phyloP scores from a whole-genome alignment of 805 yeast species.

The Starmerella powellii region DNA sequence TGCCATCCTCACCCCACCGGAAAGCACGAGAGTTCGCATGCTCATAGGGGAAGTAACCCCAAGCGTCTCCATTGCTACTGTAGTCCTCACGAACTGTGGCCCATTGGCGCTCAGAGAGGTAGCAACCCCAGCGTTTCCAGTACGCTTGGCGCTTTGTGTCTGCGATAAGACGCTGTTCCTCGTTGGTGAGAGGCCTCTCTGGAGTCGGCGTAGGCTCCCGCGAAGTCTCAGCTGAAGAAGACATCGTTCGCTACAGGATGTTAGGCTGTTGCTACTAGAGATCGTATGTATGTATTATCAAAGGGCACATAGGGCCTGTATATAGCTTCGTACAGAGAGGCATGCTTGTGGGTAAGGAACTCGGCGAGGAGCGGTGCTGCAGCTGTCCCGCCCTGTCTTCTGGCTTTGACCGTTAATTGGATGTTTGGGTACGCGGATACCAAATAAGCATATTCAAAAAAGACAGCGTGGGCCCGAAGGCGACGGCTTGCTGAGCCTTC shows the following conservation, averaged over 20 bases:
- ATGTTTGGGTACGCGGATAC: too few relatives aligned
- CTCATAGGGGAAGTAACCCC: constrained; percentile 80
- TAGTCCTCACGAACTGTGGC: constrained; percentile 65
- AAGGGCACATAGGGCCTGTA: not conserved
- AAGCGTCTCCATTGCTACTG: constrained; percentile 75
- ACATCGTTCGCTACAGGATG: not conserved
- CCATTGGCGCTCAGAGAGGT: constrained; percentile 81
- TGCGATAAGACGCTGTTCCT: constrained; percentile 35
- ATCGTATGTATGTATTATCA: too few relatives aligned
- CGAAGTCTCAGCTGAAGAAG: constrained; percentile 1
- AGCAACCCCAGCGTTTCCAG: constrained; percentile 89
- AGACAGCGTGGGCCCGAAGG: too few relatives aligned
- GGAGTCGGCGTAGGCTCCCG: constrained; percentile 9
- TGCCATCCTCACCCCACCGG: constrained; percentile 94
- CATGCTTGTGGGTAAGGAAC: not conserved
- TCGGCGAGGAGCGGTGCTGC: too few relatives aligned
- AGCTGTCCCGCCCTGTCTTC: too few relatives aligned
- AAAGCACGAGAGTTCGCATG: constrained; percentile 69
- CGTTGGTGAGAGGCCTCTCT: constrained; percentile 16
- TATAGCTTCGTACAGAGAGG: not conserved
- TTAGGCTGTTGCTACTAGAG: not conserved
- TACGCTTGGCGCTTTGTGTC: constrained; percentile 36
- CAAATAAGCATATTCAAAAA: too few relatives aligned
- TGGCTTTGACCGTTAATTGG: too few relatives aligned
- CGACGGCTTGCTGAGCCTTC: too few relatives aligned